Evolutionary conservation across 179 eudicot genomes (phyloP).

Genomic region (Actinidia arguta): DNA sequence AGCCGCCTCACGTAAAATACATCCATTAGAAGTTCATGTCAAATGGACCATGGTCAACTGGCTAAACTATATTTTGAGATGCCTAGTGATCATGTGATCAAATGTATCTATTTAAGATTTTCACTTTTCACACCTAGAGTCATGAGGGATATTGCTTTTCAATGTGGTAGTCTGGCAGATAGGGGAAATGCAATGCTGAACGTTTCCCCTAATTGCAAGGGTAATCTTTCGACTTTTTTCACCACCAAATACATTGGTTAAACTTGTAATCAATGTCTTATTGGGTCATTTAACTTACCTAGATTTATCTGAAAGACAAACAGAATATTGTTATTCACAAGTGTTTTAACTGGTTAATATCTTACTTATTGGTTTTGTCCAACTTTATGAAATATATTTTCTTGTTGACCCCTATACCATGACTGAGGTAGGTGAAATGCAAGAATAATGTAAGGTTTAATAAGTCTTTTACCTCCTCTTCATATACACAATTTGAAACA

Average conservation of each 20-base stretch:
- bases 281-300: background rate
- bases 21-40: background rate
- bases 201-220: background rate
- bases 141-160: background rate
- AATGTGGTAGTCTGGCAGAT: background rate
- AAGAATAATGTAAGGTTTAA: too few species aligned
- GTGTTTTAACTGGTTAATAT: background rate
- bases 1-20: background rate
- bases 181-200: background rate
- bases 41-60: background rate
- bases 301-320: background rate
- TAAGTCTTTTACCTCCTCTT: background rate
- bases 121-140: background rate
- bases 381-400: background rate
- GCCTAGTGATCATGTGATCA: background rate
- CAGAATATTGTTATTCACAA: too few species aligned
- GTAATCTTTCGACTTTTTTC: background rate
- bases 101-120: background rate
- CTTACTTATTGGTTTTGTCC: background rate
- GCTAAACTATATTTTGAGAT: background rate
- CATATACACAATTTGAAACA: background rate
- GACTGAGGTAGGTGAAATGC: background rate
- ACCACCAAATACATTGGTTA: too few species aligned
- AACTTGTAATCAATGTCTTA: background rate
- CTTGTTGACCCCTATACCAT: background rate